Conservation (phyloP, 139 green algal genomes). For the Picochlorum sp. region DNA sequence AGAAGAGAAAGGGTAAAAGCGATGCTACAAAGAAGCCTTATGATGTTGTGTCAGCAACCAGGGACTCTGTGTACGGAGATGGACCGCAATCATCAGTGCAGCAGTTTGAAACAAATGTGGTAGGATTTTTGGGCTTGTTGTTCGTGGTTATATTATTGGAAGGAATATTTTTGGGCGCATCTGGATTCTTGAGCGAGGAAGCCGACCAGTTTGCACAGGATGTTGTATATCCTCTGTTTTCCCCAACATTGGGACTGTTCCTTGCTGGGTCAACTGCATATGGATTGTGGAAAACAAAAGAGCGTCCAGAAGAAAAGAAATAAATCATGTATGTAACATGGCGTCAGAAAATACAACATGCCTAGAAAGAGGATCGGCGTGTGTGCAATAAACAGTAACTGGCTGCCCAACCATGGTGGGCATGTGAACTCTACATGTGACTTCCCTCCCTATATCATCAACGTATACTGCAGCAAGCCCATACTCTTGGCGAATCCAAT, state of each 20-base stretch:
- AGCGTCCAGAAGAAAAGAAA: neutral
- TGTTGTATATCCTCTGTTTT: slow-evolving; percentile 46
- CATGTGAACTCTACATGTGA: slow-evolving; percentile 28
- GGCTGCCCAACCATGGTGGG: slow-evolving; percentile 30
- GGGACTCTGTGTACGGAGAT: slow-evolving; percentile 29
- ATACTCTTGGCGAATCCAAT: slow-evolving; percentile 50
- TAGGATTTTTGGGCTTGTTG: slow-evolving; percentile 20
- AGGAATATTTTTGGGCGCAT: slow-evolving; percentile 35
- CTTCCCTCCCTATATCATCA: slow-evolving; percentile 56
- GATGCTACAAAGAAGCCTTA: neutral
- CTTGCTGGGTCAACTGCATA: slow-evolving; percentile 37
- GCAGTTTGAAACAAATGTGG: slow-evolving; percentile 17
- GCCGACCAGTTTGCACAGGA: slow-evolving; percentile 41
- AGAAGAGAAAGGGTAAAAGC: neutral
- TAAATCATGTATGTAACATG: neutral
- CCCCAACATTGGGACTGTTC: slow-evolving; percentile 45
- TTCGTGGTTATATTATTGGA: slow-evolving; percentile 41
- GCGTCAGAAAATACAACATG: neutral
- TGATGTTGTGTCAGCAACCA: slow-evolving; percentile 11
- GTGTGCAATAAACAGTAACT: slow-evolving; percentile 7
- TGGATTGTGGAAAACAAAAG: slow-evolving; percentile 48
- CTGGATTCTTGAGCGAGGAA: slow-evolving; percentile 48
- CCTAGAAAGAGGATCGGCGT: neutral
- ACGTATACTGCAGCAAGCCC: slow-evolving; percentile 53
- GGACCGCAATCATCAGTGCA: slow-evolving; percentile 16